Percentiles rank a stretch among this genome's conserved stretches.
These are phyloP conservation scores for Beta lomatogona DNA, from an alignment of 179 eudicot genomes.

Conservation along the genomic window DNA sequence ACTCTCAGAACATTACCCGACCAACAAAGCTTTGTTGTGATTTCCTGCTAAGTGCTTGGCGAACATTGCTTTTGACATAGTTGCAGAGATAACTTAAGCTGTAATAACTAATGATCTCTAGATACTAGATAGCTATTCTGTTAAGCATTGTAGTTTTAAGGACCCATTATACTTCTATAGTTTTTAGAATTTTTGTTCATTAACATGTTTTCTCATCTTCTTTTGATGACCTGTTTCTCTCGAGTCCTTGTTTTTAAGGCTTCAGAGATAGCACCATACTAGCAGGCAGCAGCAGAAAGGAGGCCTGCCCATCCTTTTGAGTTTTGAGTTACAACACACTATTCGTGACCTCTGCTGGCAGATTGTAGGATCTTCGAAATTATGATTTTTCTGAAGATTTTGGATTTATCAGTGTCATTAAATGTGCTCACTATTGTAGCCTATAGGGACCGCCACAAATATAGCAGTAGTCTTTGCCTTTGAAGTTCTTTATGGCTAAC, in stretches of 20 bases:
- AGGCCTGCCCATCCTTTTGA: background rate
- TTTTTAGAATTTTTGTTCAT: background rate
- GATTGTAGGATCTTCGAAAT: background rate
- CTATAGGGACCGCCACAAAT: background rate
- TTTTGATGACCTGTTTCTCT: background rate
- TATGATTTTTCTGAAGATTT: background rate
- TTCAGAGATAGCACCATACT: background rate
- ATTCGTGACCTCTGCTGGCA: background rate
- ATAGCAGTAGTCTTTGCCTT: background rate
- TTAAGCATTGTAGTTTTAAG: background rate
- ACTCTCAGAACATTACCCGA: too few relatives aligned
- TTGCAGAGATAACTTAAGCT: too few relatives aligned
- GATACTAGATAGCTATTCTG: background rate
- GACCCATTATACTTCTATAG: background rate
- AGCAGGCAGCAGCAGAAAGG: background rate
- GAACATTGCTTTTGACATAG: too few relatives aligned
- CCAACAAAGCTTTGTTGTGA: too few relatives aligned
- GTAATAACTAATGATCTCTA: background rate
- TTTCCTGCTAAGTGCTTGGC: too few relatives aligned
- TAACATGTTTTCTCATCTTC: background rate
- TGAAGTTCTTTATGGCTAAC: background rate
- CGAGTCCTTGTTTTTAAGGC: too few relatives aligned
- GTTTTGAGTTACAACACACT: background rate
- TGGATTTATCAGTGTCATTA: background rate
- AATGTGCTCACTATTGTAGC: too few relatives aligned